Evolutionary conservation across 441 rosid genomes (phyloP).

Genomic region (Euphorbia celastroides): DNA sequence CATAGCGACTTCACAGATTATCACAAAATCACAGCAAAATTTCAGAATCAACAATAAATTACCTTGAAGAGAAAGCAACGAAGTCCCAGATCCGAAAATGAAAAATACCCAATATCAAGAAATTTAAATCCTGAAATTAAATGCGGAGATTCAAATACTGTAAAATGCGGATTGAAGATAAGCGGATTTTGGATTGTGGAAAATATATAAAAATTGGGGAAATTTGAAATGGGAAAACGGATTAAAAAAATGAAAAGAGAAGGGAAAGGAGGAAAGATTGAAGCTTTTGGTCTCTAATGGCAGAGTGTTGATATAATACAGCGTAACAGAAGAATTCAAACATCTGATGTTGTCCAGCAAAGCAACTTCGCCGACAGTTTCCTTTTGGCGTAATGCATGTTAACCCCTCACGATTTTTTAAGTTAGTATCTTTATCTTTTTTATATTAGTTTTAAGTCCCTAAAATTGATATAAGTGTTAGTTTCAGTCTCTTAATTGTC

Average conservation of each 20-base stretch:
- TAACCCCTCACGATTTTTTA: too few species aligned
- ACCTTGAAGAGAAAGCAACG: conserved; percentile 17
- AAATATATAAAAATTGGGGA: neutral
- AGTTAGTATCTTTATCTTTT: too few species aligned
- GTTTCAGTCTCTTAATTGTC: too few species aligned
- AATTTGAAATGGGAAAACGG: neutral
- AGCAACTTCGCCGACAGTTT: conserved; percentile 16
- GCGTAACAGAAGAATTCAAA: neutral
- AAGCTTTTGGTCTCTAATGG: neutral
- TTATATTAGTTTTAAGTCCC: too few species aligned
- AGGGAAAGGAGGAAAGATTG: neutral
- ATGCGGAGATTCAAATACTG: neutral
- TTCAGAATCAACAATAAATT: conserved; percentile 6
- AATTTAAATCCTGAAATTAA: neutral
- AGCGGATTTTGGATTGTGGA: neutral
- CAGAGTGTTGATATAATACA: conserved; percentile 7
- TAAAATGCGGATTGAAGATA: neutral
- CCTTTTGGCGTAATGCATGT: too few species aligned
- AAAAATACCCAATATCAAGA: conserved; percentile 8
- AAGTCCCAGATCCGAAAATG: conserved; percentile 18
- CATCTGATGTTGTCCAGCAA: conserved; percentile 14
- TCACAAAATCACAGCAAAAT: conserved; percentile 14
- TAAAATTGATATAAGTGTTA: too few species aligned
- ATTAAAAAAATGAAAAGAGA: neutral
- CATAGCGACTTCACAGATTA: neutral